A percentile compares a stretch with the other conserved stretches of the same genome.
These are phyloP conservation scores for Candida sojae DNA, from an alignment of 1,139 yeast genomes.

Conservation along the genomic window DNA sequence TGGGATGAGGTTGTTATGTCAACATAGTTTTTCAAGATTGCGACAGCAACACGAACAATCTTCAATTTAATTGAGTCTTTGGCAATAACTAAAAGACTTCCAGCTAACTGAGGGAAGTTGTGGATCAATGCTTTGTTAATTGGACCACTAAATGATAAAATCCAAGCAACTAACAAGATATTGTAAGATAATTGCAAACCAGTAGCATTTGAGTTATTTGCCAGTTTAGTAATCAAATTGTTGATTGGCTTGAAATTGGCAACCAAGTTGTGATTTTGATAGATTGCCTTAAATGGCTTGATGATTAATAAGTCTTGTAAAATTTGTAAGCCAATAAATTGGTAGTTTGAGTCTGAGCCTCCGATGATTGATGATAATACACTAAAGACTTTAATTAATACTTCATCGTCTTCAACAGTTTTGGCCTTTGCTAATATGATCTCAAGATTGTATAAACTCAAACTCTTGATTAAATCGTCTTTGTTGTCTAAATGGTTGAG, in stretches of 20 bases:
- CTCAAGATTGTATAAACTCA: conserved; percentile 47
- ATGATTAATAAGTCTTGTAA: conserved; percentile 61
- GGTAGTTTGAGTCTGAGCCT: conserved; percentile 51
- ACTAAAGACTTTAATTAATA: conserved; percentile 44
- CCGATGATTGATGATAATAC: conserved; percentile 48
- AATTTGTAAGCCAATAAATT: conserved; percentile 68
- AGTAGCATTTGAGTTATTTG: conserved; percentile 48
- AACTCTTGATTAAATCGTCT: conserved; percentile 49
- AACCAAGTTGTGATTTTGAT: conserved; percentile 54
- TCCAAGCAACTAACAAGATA: conserved; percentile 78
- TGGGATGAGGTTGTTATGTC: conserved; percentile 27
- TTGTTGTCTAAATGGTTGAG: conserved; percentile 48
- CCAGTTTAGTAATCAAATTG: conserved; percentile 32
- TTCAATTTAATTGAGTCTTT: conserved; percentile 90
- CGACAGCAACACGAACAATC: conserved; percentile 77
- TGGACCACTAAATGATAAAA: conserved; percentile 68
- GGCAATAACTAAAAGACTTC: conserved; percentile 46
- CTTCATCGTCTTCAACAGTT: conserved; percentile 26
- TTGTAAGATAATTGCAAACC: conserved; percentile 86
- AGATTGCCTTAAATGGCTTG: conserved; percentile 58
- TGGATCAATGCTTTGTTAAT: conserved; percentile 58
- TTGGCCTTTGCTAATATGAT: conserved; percentile 34
- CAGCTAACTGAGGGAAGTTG: conserved; percentile 62
- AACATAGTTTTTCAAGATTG: conserved; percentile 67
- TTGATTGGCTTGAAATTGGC: conserved; percentile 57